Conservation (phyloP, 805 yeast species). For the Starmerella etchellsii region DNA sequence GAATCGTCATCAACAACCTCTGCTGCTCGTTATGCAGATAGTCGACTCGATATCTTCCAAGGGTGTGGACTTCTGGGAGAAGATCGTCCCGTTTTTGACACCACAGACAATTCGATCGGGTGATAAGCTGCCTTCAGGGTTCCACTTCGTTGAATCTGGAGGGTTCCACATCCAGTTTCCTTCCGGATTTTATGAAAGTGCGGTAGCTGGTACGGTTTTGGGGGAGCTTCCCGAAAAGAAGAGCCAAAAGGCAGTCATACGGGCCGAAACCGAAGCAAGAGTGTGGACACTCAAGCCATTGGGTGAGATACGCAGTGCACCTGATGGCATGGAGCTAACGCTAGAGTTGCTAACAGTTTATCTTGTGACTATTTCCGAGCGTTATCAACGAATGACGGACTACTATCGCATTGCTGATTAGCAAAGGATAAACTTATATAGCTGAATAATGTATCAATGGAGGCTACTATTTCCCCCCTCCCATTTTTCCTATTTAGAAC, state of each 20-base stretch:
- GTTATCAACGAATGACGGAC: conserved; percentile 16
- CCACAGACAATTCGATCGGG: conserved; percentile 1
- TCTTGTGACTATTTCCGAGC: conserved; percentile 3
- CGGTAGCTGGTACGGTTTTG: conserved; percentile 62
- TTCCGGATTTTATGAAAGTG: conserved; percentile 36
- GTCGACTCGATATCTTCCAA: conserved; percentile 45
- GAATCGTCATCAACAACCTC: conserved; percentile 38
- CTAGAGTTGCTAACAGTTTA: conserved; percentile 8
- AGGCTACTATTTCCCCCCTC: too few relatives aligned
- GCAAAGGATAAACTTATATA: too few relatives aligned
- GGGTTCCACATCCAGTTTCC: conserved; percentile 31
- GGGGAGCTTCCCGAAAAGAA: conserved; percentile 36
- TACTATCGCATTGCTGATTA: conserved; percentile 17
- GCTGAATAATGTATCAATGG: too few relatives aligned
- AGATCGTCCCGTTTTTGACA: conserved; percentile 42
- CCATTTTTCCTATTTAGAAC: too few relatives aligned
- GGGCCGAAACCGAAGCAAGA: conserved; percentile 12
- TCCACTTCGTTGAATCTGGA: conserved; percentile 32
- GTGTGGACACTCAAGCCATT: conserved; percentile 11
- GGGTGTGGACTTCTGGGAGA: conserved; percentile 49
- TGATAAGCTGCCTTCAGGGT: conserved; percentile 9
- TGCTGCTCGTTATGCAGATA: conserved; percentile 51
- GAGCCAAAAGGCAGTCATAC: conserved; percentile 4
- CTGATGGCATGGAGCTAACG: conserved; percentile 7
- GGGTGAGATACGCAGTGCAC: background rate